Evolutionary conservation across 1,284 basidiomycete genomes (phyloP), one percentile per base, ranked within the genome.

Genomic region (Mycena sp.): DNA sequence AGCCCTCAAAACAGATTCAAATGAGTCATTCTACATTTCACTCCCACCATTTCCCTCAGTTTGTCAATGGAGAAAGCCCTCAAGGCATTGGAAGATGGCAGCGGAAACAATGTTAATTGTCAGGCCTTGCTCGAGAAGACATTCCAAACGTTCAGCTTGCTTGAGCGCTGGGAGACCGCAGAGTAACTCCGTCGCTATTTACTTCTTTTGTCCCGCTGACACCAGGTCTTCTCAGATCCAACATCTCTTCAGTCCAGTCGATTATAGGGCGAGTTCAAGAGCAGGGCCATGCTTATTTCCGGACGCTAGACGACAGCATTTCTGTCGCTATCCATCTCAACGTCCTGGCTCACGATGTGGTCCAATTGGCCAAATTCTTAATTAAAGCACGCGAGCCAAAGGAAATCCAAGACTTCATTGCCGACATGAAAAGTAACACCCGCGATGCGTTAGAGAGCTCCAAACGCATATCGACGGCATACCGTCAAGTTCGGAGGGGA

Each of bases 161-260:
- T 72, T 18, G 70, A 72, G 25, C 66, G 70, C 6, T 72, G 70
- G 70, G 70, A 72, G n/a, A 61, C 48, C 5, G 70, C 70, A 10
- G 62, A 68, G 70, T 64, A 3, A 50, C 62, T 64, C 14, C 52
- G 41, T 34, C 10, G 14, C 4, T 13, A 46, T 41, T 39, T 22
- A 11, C 16, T n/a, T 37, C 1, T 10, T 13, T 34, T 16, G 10
- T 30, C 4, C 14, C 1, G 18, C 48, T 56, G 9, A 64, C 13
- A 9, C 14, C 14, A 50, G n/a, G n/a, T n/a, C 20, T 52, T 46
- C n/a, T n/a, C 38, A 72, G 70, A 25, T 72, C 70, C n/a, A 59
- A 60, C 8, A 34, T 65, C 44, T 5, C 25, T 20, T 52, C 57
- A 18, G 70, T 72, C 18, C 59, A 34, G 66, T 56, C 65, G 13